These are phyloP conservation scores for Komagataella ulmi DNA, from an alignment of 805 yeast genomes.

Conservation along the genomic window DNA sequence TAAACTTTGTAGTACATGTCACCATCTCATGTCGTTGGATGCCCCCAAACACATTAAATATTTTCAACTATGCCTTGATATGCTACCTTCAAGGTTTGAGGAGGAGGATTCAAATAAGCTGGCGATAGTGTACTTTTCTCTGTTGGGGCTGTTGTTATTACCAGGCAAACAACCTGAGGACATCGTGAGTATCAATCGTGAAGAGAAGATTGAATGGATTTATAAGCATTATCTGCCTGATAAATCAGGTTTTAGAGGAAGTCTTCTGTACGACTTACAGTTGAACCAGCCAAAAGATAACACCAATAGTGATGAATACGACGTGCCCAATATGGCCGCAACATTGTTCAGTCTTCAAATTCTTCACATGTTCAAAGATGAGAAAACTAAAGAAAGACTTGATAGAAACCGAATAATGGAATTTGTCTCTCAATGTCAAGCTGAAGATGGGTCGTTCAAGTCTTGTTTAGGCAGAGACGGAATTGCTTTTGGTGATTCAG, in stretches of 20 bases:
- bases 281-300: neutral
- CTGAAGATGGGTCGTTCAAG: constrained; percentile 43
- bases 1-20: neutral
- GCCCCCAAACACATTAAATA: constrained; percentile 13
- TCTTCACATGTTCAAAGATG: constrained; percentile 36
- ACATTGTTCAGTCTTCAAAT: constrained; percentile 64
- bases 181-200: constrained; percentile 14
- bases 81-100: constrained; percentile 35
- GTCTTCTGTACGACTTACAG: constrained; percentile 26
- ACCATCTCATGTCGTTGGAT: constrained; percentile 1
- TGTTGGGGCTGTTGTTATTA: constrained; percentile 44
- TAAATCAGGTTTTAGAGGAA: constrained; percentile 44
- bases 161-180: constrained; percentile 14
- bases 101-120: constrained; percentile 57
- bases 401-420: constrained; percentile 29
- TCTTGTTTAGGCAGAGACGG: constrained; percentile 23
- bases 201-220: constrained; percentile 25
- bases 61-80: constrained; percentile 16
- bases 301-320: constrained; percentile 21
- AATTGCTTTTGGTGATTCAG: constrained; percentile 43
- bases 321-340: constrained; percentile 54
- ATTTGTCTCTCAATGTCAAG: constrained; percentile 51
- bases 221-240: constrained; percentile 29
- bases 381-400: constrained; percentile 20
- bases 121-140: constrained; percentile 57